Evolutionary conservation across 2,329 filamentous ascomycete species (phyloP).

Genomic region (Teratosphaeria nubilosa): DNA sequence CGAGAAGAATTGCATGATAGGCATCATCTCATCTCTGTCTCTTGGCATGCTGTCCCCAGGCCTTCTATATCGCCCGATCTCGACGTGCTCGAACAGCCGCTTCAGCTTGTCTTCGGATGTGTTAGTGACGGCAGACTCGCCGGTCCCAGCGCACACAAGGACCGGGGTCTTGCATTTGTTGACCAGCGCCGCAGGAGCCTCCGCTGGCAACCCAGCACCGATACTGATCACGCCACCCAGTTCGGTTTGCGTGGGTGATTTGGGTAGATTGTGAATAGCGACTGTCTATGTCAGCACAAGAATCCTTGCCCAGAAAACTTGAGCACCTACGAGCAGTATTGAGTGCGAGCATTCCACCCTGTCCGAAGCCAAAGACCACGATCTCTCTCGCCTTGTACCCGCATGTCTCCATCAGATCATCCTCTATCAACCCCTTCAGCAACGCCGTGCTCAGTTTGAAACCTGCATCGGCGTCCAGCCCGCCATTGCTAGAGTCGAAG

Average conservation of each 20-base stretch:
- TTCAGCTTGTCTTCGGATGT: conserved; percentile 55
- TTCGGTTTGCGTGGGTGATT: conserved; percentile 24
- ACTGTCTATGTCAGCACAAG: conserved; percentile 4
- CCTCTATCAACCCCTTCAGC: conserved; percentile 34
- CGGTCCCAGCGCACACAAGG: conserved; percentile 49
- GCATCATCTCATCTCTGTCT: conserved; percentile 74
- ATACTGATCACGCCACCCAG: conserved; percentile 53
- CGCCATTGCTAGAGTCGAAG: conserved; percentile 42
- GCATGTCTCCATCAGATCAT: conserved; percentile 39
- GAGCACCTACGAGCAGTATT: conserved; percentile 28
- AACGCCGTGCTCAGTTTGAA: conserved; percentile 36
- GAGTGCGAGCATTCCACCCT: conserved; percentile 48
- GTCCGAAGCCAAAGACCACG: conserved; percentile 46
- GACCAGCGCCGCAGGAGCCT: conserved; percentile 30
- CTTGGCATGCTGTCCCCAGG: conserved; percentile 72
- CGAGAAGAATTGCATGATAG: conserved; percentile 77
- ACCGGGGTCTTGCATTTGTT: conserved; percentile 54
- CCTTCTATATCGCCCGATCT: conserved; percentile 59
- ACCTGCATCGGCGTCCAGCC: conserved; percentile 45
- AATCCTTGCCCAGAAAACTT: background rate
- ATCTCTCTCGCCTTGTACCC: conserved; percentile 41
- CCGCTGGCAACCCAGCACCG: conserved; percentile 48
- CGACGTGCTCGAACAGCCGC: conserved; percentile 43
- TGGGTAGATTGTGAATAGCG: conserved; percentile 8
- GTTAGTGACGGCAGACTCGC: conserved; percentile 45